Conservation (phyloP, 306 rosid genomes). For the Mimosa pudica region DNA sequence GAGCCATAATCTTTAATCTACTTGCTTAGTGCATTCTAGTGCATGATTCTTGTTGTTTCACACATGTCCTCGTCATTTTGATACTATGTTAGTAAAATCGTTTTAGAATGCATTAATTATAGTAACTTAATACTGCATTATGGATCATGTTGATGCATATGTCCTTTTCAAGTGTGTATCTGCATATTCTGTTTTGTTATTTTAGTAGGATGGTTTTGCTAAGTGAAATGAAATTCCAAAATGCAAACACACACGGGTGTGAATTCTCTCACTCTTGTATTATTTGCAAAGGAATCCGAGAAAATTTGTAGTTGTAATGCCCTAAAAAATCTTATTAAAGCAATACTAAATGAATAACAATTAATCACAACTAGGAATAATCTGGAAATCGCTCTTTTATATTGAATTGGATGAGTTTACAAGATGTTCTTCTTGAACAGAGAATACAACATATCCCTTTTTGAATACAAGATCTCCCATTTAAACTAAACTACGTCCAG, state of each 20-base stretch:
- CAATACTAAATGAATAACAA: no score
- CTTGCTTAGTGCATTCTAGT: background rate
- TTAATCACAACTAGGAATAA: no score
- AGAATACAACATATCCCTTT: no score
- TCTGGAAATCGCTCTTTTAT: no score
- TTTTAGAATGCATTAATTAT: background rate
- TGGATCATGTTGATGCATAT: background rate
- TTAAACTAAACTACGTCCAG: no score
- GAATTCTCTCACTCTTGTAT: background rate
- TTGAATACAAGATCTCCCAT: no score
- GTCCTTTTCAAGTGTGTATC: background rate
- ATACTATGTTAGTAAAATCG: slow-evolving; percentile 12
- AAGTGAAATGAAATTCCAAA: slow-evolving; percentile 18
- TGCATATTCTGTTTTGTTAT: background rate
- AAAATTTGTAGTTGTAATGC: slow-evolving; percentile 4
- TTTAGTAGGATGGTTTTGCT: background rate
- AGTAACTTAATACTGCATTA: background rate
- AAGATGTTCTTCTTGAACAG: no score
- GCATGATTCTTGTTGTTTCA: slow-evolving; percentile 18
- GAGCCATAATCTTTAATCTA: background rate
- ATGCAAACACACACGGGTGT: background rate
- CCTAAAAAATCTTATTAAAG: no score
- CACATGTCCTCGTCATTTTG: slow-evolving; percentile 36
- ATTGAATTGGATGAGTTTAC: no score
- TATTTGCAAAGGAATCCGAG: background rate